Conservation (phyloP, 106 monocot species). For the Phalaenopsis equestris region DNA sequence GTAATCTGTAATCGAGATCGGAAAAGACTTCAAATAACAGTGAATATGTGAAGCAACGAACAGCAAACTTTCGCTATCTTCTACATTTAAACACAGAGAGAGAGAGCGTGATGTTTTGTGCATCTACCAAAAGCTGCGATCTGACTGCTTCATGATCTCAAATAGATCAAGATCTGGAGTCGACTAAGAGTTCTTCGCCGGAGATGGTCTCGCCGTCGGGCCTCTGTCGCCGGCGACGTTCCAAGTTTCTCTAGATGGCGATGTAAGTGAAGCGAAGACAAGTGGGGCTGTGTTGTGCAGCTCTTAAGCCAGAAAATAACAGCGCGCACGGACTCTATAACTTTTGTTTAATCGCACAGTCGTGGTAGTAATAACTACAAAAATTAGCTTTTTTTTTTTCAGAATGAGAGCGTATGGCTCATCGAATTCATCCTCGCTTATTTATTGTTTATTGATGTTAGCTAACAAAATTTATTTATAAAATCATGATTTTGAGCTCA, state of each 20-base stretch:
- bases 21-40: neutral
- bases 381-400: neutral
- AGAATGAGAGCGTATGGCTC: too few relatives aligned
- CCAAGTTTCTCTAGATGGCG: neutral
- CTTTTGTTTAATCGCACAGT: neutral
- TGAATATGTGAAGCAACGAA: neutral
- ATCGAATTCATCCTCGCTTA: too few relatives aligned
- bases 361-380: neutral
- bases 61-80: neutral
- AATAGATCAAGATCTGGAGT: neutral
- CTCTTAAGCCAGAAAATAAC: neutral
- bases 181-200: neutral
- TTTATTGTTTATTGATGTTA: too few relatives aligned
- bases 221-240: neutral
- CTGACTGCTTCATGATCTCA: neutral
- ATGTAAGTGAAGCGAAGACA: neutral
- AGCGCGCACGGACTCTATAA: neutral
- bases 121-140: conserved; percentile 5
- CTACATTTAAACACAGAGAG: neutral
- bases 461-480: too few relatives aligned
- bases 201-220: neutral
- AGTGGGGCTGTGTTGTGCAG: neutral
- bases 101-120: neutral
- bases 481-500: too few relatives aligned
- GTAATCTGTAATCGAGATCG: neutral